Evolutionary conservation across 768 basidiomycete species (phyloP).

Genomic region (Holtermanniella nyarrowii): DNA sequence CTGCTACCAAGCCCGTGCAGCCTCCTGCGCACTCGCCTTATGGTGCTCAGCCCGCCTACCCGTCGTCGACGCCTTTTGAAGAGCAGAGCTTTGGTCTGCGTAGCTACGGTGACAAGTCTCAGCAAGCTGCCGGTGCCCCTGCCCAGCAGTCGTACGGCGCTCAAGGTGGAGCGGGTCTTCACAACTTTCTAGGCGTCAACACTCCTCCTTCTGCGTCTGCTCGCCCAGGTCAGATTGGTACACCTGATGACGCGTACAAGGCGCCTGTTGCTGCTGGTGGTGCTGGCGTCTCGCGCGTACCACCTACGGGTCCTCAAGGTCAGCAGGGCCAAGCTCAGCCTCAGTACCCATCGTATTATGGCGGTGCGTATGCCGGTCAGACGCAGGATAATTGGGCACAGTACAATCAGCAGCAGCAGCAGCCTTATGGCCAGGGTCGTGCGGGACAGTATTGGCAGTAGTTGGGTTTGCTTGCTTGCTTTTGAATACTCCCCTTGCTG

Average conservation of each 20-base stretch:
- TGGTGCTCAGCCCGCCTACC: slow-evolving; percentile 27
- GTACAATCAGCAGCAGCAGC: slow-evolving; percentile 10
- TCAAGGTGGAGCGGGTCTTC: slow-evolving; percentile 13
- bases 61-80: slow-evolving; percentile 21
- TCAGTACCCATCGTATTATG: not conserved
- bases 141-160: slow-evolving; percentile 10
- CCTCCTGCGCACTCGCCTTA: slow-evolving; percentile 33
- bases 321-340: not conserved
- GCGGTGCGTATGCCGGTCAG: not conserved
- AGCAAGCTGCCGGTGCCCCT: slow-evolving; percentile 3
- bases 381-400: slow-evolving; percentile 9
- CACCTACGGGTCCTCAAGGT: not conserved
- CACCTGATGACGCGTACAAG: slow-evolving; percentile 28
- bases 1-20: slow-evolving; percentile 15
- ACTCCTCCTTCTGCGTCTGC: slow-evolving; percentile 9
- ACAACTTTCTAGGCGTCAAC: slow-evolving; percentile 28
- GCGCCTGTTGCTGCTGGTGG: slow-evolving; percentile 1
- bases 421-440: not conserved
- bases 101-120: slow-evolving; percentile 23
- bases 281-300: slow-evolving; percentile 6
- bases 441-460: slow-evolving; percentile 5
- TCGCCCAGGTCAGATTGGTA: slow-evolving; percentile 13
- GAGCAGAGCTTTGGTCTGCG: slow-evolving; percentile 18
- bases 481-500: too few species aligned
- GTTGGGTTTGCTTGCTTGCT: too few species aligned